Conservation (phyloP, 352 stramenopile genomes). For the Phytophthora hybrid region DNA sequence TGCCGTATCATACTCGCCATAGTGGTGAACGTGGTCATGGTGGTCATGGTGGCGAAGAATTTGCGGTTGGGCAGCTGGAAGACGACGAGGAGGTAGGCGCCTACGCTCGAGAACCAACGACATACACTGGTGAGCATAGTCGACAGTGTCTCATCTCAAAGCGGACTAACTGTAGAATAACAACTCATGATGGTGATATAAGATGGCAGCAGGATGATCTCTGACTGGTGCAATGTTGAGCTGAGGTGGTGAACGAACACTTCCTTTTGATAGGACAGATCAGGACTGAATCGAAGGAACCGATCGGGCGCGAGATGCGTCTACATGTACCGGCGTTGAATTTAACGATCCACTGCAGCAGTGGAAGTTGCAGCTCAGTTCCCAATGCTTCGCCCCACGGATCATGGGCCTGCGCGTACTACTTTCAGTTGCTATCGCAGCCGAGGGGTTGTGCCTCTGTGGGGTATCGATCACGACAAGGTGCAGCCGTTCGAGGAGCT, state of each 20-base stretch:
- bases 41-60: constrained; percentile 38
- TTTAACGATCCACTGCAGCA: not conserved
- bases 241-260: constrained; percentile 17
- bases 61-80: constrained; percentile 34
- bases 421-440: not conserved
- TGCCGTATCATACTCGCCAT: constrained; percentile 14
- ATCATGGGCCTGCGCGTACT: not conserved
- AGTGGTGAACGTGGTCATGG: constrained; percentile 17
- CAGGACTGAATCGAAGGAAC: not conserved
- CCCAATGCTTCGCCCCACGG: not conserved
- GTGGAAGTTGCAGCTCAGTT: not conserved
- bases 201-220: constrained; percentile 38
- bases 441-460: not conserved
- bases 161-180: not conserved
- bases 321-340: not conserved
- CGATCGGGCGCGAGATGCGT: too few species aligned
- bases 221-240: constrained; percentile 27
- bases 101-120: constrained; percentile 5
- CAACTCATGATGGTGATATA: constrained; percentile 12
- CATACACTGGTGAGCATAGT: not conserved
- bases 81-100: constrained; percentile 25
- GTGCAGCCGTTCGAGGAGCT: not conserved
- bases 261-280: constrained; percentile 9
- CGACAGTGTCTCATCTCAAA: not conserved
- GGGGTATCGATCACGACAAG: not conserved